Conservation (phyloP, 306 rosid genomes). For the Styphnolobium japonicum region DNA sequence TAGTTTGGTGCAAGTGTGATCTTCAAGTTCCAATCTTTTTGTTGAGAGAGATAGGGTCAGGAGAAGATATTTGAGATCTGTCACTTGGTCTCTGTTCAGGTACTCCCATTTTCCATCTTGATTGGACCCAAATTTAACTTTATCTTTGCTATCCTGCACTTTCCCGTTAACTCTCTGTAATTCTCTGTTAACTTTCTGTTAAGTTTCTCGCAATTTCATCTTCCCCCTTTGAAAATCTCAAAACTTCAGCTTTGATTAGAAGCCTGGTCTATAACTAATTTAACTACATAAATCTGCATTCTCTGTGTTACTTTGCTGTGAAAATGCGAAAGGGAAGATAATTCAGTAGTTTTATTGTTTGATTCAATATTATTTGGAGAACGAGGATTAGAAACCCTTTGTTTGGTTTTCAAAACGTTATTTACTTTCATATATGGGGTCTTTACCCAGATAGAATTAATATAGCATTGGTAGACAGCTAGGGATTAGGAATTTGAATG, state of each 20-base stretch:
- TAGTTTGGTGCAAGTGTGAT: slow-evolving; percentile 12
- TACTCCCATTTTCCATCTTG: slow-evolving; percentile 29
- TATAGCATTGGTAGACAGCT: neutral
- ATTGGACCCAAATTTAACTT: slow-evolving; percentile 8
- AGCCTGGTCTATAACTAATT: neutral
- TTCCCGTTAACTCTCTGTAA: neutral
- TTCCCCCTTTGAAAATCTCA: neutral
- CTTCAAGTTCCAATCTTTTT: slow-evolving; percentile 36
- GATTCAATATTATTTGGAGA: neutral
- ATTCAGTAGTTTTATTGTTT: neutral
- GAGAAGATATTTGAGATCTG: slow-evolving; percentile 57
- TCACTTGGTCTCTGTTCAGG: slow-evolving; percentile 51
- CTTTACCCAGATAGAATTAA: slow-evolving; percentile 6
- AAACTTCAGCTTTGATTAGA: slow-evolving; percentile 18
- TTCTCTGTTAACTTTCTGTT: neutral
- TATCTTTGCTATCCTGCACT: neutral
- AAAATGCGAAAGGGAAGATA: neutral
- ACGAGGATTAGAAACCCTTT: neutral
- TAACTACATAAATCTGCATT: slow-evolving; percentile 10
- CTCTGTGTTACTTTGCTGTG: slow-evolving; percentile 10
- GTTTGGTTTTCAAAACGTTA: neutral
- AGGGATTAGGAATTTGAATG: slow-evolving; percentile 20
- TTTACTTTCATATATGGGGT: slow-evolving; percentile 11
- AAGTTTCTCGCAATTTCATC: neutral
- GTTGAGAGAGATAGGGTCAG: slow-evolving; percentile 16